Evolutionary conservation across 2,329 filamentous ascomycete genomes (phyloP), one percentile per base, ranked within the genome.

Genomic region (Xylaria hypoxylon): DNA sequence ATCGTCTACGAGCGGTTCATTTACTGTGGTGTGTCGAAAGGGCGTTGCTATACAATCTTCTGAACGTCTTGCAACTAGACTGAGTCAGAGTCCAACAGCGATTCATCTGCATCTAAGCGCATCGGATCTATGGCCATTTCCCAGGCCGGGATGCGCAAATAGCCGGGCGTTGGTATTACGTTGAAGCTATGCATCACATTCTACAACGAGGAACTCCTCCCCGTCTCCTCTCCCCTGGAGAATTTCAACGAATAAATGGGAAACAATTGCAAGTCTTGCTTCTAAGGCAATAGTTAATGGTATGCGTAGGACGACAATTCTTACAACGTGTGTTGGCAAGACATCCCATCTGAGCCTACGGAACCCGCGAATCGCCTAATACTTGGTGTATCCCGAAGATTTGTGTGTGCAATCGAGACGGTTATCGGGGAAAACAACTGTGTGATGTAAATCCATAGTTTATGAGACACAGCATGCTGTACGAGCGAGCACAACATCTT

Each of bases 21-120:
- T 47, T 22, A 19, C 11, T 19, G 44, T 26, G 5, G 40, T 15
- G 42, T 50, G 42, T 44, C 56, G 17, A 17, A 50, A 59, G 10
- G 6, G 48, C n/a, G 15, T 40, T 33, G 22, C n/a, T 28, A 44
- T 33, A 48, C 51, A 53, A 19, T 22, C 15, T 62, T 38, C 22
- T 31, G 10, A 48, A 42, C 28, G 31, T 26, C 40, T 42, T 51
- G 33, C 42, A 19, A 42, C 48, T 13, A 38, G 42, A 56, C 31
- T 26, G 4, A 8, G 26, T 10, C 17, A 38, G 44, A 35, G 6
- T 38, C 19, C 26, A n/a, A 22, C 19, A 40, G 24, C 35, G 19
- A 42, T 53, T 53, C 22, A 35, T 47, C 26, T 38, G 40, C 38
- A 52, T 44, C 47, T 35, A 28, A 17, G n/a, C 53, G n/a, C n/a